Evolutionary conservation across 257 asterid genomes (phyloP).

Genomic region (Solanum paucissectum): DNA sequence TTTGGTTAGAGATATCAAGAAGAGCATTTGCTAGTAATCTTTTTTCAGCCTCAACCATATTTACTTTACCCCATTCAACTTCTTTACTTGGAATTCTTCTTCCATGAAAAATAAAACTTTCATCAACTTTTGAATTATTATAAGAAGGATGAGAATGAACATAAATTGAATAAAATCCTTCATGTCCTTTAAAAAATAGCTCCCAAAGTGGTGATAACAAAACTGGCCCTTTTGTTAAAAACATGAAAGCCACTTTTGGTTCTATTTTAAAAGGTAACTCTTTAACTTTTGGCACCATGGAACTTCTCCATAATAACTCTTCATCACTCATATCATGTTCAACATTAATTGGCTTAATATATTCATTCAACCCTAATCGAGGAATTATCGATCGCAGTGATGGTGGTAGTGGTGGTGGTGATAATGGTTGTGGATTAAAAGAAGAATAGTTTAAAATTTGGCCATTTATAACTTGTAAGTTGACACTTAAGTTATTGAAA

Average conservation of each 20-base stretch:
- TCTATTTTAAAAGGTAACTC: conserved; percentile 18
- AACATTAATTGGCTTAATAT: background rate
- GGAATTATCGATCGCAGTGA: background rate
- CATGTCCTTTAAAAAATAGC: conserved; percentile 26
- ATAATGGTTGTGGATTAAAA: conserved; percentile 4
- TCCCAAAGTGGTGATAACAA: conserved; percentile 34
- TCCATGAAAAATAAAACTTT: conserved; percentile 46
- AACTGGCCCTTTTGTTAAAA: conserved; percentile 26
- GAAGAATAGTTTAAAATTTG: conserved; percentile 19
- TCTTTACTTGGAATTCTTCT: conserved; percentile 69
- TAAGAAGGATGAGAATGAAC: conserved; percentile 24
- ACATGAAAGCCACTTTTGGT: conserved; percentile 42
- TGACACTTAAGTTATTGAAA: conserved; percentile 32
- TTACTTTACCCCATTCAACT: conserved; percentile 67
- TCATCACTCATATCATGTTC: conserved; percentile 49
- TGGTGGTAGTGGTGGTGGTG: background rate
- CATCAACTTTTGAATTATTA: conserved; percentile 17
- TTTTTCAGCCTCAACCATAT: conserved; percentile 87
- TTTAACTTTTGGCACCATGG: conserved; percentile 25
- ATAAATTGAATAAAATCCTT: conserved; percentile 28
- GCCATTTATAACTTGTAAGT: conserved; percentile 41
- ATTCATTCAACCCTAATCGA: background rate
- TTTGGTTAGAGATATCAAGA: conserved; percentile 67
- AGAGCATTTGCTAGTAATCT: conserved; percentile 79
- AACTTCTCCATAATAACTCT: conserved; percentile 47